Evolutionary conservation across 139 green algal species (phyloP).

Genomic region (Tetradesmus lagerheimii): DNA sequence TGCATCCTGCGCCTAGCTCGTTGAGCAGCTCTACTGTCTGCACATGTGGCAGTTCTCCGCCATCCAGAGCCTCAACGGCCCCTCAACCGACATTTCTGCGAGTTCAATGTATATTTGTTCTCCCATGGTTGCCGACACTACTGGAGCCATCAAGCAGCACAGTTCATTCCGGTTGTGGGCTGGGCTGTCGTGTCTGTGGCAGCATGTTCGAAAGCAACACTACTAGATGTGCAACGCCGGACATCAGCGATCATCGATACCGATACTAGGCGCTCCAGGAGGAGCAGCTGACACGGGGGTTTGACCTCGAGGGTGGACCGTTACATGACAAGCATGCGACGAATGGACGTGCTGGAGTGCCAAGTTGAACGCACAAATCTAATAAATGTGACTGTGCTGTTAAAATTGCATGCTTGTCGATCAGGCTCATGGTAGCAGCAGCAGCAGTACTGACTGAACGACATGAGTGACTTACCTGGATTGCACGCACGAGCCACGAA

Average conservation of each 20-base stretch:
- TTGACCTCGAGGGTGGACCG: background rate
- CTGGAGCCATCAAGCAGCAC: background rate
- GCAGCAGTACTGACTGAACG: background rate
- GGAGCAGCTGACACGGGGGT: background rate
- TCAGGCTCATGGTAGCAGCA: background rate
- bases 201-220: background rate
- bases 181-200: background rate
- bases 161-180: background rate
- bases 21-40: background rate
- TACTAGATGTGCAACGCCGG: no score
- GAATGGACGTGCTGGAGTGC: background rate
- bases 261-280: no score
- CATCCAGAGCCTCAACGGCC: background rate
- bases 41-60: background rate
- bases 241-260: no score
- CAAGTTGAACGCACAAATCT: no score
- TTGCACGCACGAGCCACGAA: conserved; percentile 74
- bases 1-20: background rate
- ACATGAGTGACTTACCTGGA: conserved; percentile 76
- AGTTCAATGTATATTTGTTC: background rate
- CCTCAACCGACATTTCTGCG: background rate
- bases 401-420: background rate
- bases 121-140: background rate
- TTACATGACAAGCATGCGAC: background rate
- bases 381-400: no score